Conservation (phyloP, 345 rosid genomes). For the Psidium guajava region DNA sequence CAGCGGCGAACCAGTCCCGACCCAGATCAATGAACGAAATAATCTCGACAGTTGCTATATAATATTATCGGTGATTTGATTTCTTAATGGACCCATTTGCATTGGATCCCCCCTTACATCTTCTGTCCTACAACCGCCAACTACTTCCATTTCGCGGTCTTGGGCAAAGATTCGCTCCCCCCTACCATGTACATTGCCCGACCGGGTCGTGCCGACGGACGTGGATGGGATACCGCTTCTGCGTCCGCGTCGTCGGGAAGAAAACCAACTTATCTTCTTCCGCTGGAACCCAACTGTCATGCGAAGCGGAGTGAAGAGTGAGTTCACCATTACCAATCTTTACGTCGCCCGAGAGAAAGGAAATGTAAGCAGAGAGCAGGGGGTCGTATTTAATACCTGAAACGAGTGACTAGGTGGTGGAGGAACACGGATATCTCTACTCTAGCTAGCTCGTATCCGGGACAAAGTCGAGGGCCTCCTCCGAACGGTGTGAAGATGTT, state of each 20-base stretch:
- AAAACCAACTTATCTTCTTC: constrained; percentile 81
- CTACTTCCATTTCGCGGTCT: not conserved
- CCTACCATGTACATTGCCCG: not conserved
- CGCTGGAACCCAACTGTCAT: constrained; percentile 75
- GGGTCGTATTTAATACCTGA: constrained; percentile 9
- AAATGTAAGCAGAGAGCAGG: too few species aligned
- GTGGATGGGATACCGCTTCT: constrained; percentile 74
- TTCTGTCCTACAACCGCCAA: not conserved
- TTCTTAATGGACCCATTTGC: not conserved
- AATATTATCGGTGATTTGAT: not conserved
- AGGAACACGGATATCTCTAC: constrained; percentile 15
- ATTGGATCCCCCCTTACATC: not conserved
- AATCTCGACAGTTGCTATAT: not conserved
- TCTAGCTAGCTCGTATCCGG: constrained; percentile 15
- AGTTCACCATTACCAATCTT: not conserved
- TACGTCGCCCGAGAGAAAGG: constrained; percentile 25
- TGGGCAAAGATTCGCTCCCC: not conserved
- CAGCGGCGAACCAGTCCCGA: not conserved
- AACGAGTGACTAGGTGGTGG: constrained; percentile 9
- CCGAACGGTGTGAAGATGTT: constrained; percentile 13
- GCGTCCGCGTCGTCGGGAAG: constrained; percentile 88
- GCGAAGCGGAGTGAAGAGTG: constrained; percentile 8
- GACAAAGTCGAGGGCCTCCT: constrained; percentile 13
- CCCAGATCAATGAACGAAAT: not conserved
- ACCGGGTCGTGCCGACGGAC: constrained; percentile 24